Evolutionary conservation across 169 alveolate species (phyloP).

Genomic region (Perkinsus marinus): DNA sequence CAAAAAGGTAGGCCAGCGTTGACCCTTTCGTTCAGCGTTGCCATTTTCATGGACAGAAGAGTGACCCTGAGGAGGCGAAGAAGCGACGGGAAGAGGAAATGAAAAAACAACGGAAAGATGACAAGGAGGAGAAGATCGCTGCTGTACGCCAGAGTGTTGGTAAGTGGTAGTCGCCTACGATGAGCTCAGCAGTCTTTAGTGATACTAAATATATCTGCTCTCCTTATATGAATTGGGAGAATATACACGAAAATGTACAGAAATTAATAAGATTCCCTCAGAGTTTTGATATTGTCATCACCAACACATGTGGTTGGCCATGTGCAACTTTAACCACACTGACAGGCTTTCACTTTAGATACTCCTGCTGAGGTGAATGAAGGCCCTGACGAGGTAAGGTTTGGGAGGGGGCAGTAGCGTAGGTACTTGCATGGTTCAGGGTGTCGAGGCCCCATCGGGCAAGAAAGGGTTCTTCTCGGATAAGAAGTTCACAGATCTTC

Average conservation of each 20-base stretch:
- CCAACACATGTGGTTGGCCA: too few species aligned
- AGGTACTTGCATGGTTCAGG: neutral
- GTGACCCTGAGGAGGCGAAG: neutral
- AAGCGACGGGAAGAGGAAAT: neutral
- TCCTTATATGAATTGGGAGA: too few species aligned
- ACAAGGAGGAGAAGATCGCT: neutral
- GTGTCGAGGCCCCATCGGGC: neutral
- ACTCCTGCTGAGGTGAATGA: too few species aligned
- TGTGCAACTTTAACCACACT: too few species aligned
- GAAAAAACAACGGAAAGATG: neutral
- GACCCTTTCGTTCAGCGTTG: neutral
- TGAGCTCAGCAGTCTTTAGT: neutral
- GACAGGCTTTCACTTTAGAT: too few species aligned
- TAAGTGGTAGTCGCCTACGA: neutral
- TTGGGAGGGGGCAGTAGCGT: neutral
- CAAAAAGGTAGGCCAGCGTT: neutral
- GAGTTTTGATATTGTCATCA: too few species aligned
- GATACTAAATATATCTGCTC: too few species aligned
- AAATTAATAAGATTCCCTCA: too few species aligned
- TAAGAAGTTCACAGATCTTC: conserved; percentile 60
- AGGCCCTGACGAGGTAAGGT: too few species aligned
- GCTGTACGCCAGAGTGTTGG: neutral
- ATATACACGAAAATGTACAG: too few species aligned
- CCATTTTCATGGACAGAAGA: too few species aligned
- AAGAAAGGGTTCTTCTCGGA: conserved; percentile 48